phyloP scores from a whole-genome alignment of 768 basidiomycete species.

The Tulasnella calospora region DNA sequence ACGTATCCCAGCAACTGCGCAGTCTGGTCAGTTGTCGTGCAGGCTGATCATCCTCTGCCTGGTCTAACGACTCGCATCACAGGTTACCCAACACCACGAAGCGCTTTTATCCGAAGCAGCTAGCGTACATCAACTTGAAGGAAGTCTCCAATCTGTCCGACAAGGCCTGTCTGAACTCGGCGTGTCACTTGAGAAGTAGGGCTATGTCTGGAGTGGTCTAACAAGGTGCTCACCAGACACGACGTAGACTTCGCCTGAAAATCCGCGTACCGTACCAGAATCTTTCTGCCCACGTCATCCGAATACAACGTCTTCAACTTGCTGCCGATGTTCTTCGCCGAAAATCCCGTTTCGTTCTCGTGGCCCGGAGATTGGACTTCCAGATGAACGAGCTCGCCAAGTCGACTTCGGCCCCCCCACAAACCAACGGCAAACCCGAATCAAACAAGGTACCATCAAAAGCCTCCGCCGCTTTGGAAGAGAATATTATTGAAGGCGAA shows the following conservation, averaged over 20 bases:
- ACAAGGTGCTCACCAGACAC: constrained; percentile 26
- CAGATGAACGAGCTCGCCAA: constrained; percentile 74
- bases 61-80: background rate
- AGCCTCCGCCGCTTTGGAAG: constrained; percentile 9
- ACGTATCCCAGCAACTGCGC: constrained; percentile 86
- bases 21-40: constrained; percentile 54
- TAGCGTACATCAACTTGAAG: constrained; percentile 62
- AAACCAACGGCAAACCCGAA: background rate
- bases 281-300: constrained; percentile 62
- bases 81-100: constrained; percentile 83
- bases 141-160: constrained; percentile 61
- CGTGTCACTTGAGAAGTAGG: constrained; percentile 67
- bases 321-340: constrained; percentile 81
- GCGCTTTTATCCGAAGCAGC: constrained; percentile 78
- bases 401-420: constrained; percentile 17
- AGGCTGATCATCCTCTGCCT: background rate
- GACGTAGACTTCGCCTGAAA: constrained; percentile 69
- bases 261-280: constrained; percentile 78
- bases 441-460: background rate
- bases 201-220: constrained; percentile 31
- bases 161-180: constrained; percentile 70
- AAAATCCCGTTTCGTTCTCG: constrained; percentile 74
- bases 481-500: constrained; percentile 52
- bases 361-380: constrained; percentile 72
- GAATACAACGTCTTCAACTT: constrained; percentile 73